These are phyloP conservation scores for Arctium minus DNA, from an alignment of 129 eudicot species.

Conservation along the genomic window DNA sequence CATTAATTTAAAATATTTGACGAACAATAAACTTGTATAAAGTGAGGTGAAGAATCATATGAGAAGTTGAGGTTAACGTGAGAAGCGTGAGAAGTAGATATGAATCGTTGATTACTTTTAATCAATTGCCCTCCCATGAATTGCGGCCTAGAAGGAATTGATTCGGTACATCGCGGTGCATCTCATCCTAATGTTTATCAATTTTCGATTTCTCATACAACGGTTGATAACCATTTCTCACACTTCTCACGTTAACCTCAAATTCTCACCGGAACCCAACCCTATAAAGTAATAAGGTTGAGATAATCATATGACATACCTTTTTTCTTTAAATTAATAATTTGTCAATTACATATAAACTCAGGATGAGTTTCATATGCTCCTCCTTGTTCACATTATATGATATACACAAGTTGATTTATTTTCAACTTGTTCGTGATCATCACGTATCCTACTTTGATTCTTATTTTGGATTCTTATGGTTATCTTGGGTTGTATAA, in stretches of 20 bases:
- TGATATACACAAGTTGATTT: not conserved
- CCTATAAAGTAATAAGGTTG: not conserved
- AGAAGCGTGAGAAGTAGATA: too few relatives aligned
- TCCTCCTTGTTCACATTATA: not conserved
- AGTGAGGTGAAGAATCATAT: too few relatives aligned
- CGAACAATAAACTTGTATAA: not conserved
- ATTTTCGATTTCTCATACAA: too few relatives aligned
- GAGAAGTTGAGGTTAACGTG: too few relatives aligned
- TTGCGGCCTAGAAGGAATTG: too few relatives aligned
- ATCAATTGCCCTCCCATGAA: too few relatives aligned
- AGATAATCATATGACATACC: not conserved
- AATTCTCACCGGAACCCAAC: too few relatives aligned
- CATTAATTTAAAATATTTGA: not conserved
- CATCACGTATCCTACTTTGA: constrained; percentile 29
- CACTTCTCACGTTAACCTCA: too few relatives aligned
- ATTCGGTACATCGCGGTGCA: too few relatives aligned
- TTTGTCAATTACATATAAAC: not conserved
- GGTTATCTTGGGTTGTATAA: constrained; percentile 15
- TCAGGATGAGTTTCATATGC: not conserved
- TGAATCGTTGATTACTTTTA: too few relatives aligned
- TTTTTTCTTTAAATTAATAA: not conserved
- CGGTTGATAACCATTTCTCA: too few relatives aligned
- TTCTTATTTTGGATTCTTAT: constrained; percentile 24
- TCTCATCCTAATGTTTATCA: too few relatives aligned
- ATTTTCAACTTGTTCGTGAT: constrained; percentile 13